Evolutionary conservation across 352 stramenopile species (phyloP).

Genomic region (Thalassiosira ordinaria): DNA sequence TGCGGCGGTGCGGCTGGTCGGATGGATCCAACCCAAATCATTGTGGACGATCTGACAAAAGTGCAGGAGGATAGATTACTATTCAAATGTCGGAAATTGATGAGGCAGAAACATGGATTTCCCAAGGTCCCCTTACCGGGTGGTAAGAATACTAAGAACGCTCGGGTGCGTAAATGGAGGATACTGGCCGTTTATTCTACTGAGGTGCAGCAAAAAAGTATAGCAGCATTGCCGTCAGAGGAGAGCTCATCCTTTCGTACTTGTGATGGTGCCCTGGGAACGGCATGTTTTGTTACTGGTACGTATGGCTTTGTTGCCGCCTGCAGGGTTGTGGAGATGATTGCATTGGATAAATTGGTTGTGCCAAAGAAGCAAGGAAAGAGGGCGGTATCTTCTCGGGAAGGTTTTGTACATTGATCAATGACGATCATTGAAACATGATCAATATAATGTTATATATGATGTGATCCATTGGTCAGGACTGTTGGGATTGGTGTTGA

Average conservation of each 20-base stretch:
- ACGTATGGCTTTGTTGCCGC: conserved; percentile 81
- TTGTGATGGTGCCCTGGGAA: conserved; percentile 80
- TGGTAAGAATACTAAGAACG: conserved; percentile 34
- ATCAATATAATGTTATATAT: no score
- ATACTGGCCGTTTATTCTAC: conserved; percentile 78
- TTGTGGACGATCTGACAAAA: conserved; percentile 72
- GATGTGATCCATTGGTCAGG: no score
- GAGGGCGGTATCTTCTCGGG: no score
- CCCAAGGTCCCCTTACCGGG: conserved; percentile 23
- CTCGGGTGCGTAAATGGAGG: conserved; percentile 67
- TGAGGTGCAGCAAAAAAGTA: conserved; percentile 61
- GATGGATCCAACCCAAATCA: conserved; percentile 78
- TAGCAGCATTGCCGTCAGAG: background rate
- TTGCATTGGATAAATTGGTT: conserved; percentile 66
- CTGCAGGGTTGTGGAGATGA: conserved; percentile 76
- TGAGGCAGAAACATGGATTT: conserved; percentile 81
- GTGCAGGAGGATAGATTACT: conserved; percentile 75
- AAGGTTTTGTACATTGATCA: no score
- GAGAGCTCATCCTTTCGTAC: conserved; percentile 56
- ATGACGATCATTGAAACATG: no score
- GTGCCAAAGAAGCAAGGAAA: conserved; percentile 38
- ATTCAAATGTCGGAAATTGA: conserved; percentile 69
- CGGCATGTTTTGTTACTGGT: conserved; percentile 83
- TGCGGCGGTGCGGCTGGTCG: conserved; percentile 81
- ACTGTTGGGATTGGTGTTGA: no score